Evolutionary conservation across 2,329 filamentous ascomycete genomes (phyloP).

Genomic region (Aspergillus floridensis): DNA sequence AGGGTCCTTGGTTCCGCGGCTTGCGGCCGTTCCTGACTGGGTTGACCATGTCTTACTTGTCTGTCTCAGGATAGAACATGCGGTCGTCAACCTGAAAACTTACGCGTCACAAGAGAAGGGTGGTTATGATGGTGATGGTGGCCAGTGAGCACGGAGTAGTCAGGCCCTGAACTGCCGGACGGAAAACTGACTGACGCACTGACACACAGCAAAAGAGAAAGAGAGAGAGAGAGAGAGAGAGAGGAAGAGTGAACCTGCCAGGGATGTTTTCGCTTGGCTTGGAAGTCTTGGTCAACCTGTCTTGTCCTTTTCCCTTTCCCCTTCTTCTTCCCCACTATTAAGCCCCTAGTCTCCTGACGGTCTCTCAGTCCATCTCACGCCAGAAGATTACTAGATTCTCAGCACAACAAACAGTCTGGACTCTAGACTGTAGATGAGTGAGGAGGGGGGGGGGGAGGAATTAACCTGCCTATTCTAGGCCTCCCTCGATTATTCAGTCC

Average conservation of each 20-base stretch:
- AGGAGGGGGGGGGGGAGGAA: background rate
- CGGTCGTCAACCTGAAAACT: background rate
- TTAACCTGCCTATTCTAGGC: background rate
- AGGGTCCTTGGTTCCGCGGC: constrained; percentile 3
- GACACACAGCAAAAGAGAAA: background rate
- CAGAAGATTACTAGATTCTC: background rate
- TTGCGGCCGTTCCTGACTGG: background rate
- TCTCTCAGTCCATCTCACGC: background rate
- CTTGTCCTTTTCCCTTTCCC: background rate
- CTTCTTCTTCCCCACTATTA: background rate
- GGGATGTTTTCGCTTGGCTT: background rate
- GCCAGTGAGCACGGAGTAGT: background rate
- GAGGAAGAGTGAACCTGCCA: background rate
- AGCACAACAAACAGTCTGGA: background rate
- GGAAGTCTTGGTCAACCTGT: background rate
- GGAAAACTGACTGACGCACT: background rate
- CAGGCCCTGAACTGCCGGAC: background rate
- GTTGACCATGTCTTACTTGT: background rate
- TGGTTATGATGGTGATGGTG: too few species aligned
- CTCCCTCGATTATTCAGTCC: background rate
- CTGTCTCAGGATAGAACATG: background rate
- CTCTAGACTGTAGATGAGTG: background rate
- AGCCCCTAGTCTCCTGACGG: background rate
- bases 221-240: background rate
- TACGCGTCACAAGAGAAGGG: background rate